Evolutionary conservation across 1,139 yeast genomes (phyloP), one percentile per base, ranked within the genome.

Genomic region (Nakaseomyces kungkrabaensis): DNA sequence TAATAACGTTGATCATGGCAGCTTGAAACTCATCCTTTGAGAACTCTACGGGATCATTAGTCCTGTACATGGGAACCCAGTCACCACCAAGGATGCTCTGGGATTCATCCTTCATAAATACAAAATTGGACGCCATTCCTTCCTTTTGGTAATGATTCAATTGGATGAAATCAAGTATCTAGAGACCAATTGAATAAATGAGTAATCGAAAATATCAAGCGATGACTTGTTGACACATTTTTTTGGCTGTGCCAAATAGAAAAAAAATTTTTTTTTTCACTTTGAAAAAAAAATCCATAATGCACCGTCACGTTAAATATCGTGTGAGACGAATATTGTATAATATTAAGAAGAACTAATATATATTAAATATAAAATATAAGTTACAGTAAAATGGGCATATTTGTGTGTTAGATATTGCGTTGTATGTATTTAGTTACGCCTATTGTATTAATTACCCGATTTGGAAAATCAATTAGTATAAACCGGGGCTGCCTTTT

Each of bases 1-100:
- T 75, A 50, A 90, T 84, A 54, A 90, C 73, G 65, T 89, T 86
- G 44, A 78, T 67, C 92, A 88, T 85, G 4, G 96, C 96, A 9
- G 72, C 69, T 52, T 80, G 81, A 62, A 82, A 89, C 68, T 88
- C 85, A 5, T 63, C 63, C 2, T 72, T 62, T 11, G 61, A 60
- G 55, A 73, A 75, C 7, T 61, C 62, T 1, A 68, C 69, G 1
- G 56, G 54, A 17, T 56, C 57, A 9, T 58, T 56, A 1, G 69
- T 59, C n/a, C 59, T 54, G 52, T 66, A 72, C 29, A 83, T 66
- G 0, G 84, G 78, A 8, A 76, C 75, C 96, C 96, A 87, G 37
- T 74, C 72, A 0, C 69, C 68, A 0, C 95, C 95, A 48, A 87
- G 65, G 0, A 70, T 59, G 0, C 89, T 80, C 2, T 17, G 11